Evolutionary conservation across 768 basidiomycete species (phyloP).

Genomic region (Terana coerulea): DNA sequence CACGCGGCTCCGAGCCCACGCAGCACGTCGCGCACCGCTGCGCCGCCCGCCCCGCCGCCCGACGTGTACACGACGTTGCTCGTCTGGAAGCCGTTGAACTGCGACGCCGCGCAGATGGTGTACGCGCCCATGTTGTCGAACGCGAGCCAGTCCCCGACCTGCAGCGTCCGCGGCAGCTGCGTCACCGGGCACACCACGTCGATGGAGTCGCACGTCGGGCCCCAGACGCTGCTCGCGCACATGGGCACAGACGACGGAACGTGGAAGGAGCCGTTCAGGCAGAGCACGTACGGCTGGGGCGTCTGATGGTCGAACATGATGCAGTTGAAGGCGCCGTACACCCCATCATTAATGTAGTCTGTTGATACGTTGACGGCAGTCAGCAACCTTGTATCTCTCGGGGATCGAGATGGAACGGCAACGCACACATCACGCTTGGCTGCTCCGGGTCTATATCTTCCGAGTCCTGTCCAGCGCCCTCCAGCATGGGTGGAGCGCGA

Average conservation of each 20-base stretch:
- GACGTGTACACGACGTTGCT: conserved; percentile 79
- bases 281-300: conserved; percentile 71
- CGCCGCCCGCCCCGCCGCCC: conserved; percentile 46
- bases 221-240: conserved; percentile 81
- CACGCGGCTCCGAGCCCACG: neutral
- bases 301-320: conserved; percentile 94
- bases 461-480: conserved; percentile 21
- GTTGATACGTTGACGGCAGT: conserved; percentile 7
- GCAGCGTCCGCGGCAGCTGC: conserved; percentile 61
- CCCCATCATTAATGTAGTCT: conserved; percentile 99
- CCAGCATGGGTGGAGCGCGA: conserved; percentile 50
- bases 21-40: conserved; percentile 52
- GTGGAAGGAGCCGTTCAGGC: conserved; percentile 65
- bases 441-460: conserved; percentile 31
- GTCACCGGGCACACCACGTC: conserved; percentile 78
- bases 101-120: conserved; percentile 95
- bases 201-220: conserved; percentile 97
- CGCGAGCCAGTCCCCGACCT: conserved; percentile 97
- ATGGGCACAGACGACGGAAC: conserved; percentile 39
- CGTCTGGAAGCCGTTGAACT: conserved; percentile 88
- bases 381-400: neutral
- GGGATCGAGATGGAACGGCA: conserved; percentile 16
- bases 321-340: conserved; percentile 96
- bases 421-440: conserved; percentile 88
- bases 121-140: conserved; percentile 99